Base-by-base conservation (phyloP, 805 yeast species). In the Barnettozyma vustinii region DNA sequence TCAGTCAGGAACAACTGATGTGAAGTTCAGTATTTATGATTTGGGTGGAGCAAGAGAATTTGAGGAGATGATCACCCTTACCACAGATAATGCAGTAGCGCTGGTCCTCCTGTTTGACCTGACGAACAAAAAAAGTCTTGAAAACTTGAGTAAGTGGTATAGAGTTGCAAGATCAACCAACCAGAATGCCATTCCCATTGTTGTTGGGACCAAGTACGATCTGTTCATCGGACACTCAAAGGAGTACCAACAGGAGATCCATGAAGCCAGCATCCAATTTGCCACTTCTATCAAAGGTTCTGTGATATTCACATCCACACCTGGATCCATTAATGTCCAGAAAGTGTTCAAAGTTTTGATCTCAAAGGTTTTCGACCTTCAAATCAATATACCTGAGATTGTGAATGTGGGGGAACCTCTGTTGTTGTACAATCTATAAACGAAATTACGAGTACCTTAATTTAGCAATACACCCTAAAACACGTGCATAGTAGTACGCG, bases 1-100 rank as follows among this genome's bases (percentile, higher is more conserved):
- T 26, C 83, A 81, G 51, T 83, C 92, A 47, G 81, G 90, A 48
- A 83, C 87, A 51, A 90, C 97, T 3, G 89, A 87, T 56, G 87
- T 92, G 48, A 84, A 94, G 35, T 92, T 92, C 63, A 83, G 94
- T 20, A 84, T 92, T 30, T 92, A 97, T 96, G 99, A 92, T 67
- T 70, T 92, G 12, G 99, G 99, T 21, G 99, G 99, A 1, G 96
- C 91, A 59, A 79, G 87, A 46, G 97, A 94, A 66, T 92, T 89
- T 68, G 87, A 90, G 47, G 92, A 92, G 64, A 92, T 92, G 99
- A 72, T 94, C 37, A 96, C 97, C 20, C 72, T 92, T 49, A 97
- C 92, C 13, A 84, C 95, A 15, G 82, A 85, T 55, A 97, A 91
- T 53, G 94, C 98, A 0, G 94, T 90, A 13, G 96, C 97, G 1